Conservation (phyloP, 805 yeast genomes). For the Candida qinlingensis region DNA sequence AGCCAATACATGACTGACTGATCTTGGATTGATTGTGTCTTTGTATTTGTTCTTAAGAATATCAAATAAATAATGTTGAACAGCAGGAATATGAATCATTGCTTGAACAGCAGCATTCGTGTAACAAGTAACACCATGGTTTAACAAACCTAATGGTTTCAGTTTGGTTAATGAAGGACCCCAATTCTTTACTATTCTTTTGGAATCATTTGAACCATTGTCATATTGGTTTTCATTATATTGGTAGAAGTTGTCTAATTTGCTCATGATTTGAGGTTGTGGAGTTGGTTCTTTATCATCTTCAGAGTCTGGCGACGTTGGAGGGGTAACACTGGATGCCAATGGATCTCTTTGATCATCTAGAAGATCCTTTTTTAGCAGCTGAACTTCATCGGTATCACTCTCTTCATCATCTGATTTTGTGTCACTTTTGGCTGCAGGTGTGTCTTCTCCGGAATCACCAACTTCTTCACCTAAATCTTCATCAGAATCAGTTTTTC, state of each 20-base stretch:
- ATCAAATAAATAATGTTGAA: slow-evolving; percentile 75
- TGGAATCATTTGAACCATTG: slow-evolving; percentile 56
- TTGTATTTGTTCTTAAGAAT: slow-evolving; percentile 50
- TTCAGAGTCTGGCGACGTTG: slow-evolving; percentile 31
- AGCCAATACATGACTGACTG: slow-evolving; percentile 64
- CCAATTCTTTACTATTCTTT: slow-evolving; percentile 70
- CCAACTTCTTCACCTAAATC: slow-evolving; percentile 14
- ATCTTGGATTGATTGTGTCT: slow-evolving; percentile 40
- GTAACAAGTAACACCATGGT: slow-evolving; percentile 95
- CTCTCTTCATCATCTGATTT: slow-evolving; percentile 13
- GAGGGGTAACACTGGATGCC: slow-evolving; percentile 20
- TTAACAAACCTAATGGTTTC: slow-evolving; percentile 67
- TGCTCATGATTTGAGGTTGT: slow-evolving; percentile 24
- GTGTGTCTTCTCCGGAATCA: slow-evolving; percentile 7
- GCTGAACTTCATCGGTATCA: slow-evolving; percentile 7
- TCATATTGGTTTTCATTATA: slow-evolving; percentile 55
- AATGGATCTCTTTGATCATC: slow-evolving; percentile 14
- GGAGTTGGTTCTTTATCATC: slow-evolving; percentile 28
- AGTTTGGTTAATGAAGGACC: slow-evolving; percentile 38
- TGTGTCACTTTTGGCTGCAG: slow-evolving; percentile 5
- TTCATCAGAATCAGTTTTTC: slow-evolving; percentile 2
- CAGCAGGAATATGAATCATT: slow-evolving; percentile 83
- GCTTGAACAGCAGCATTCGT: slow-evolving; percentile 95
- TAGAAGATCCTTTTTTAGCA: slow-evolving; percentile 23
- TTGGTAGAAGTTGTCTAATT: slow-evolving; percentile 53